Evolutionary conservation across 257 asterid genomes (phyloP).

Genomic region (Verbena officinalis): DNA sequence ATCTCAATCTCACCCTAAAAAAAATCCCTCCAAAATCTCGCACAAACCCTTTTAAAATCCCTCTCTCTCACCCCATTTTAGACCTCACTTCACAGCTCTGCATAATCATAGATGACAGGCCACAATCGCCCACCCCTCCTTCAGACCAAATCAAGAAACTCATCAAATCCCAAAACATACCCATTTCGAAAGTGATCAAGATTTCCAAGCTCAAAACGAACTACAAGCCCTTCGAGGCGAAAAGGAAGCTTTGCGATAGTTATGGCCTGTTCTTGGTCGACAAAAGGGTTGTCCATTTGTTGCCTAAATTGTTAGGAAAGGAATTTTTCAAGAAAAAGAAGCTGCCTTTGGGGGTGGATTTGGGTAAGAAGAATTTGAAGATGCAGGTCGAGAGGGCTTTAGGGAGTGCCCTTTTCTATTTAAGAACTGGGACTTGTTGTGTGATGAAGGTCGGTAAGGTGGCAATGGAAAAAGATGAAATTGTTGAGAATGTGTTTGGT

Average conservation of each 20-base stretch:
- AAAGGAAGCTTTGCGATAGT: slow-evolving; percentile 76
- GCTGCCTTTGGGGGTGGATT: slow-evolving; percentile 78
- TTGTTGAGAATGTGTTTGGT: slow-evolving; percentile 64
- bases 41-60: slow-evolving; percentile 59
- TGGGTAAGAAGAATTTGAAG: slow-evolving; percentile 65
- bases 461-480: slow-evolving; percentile 61
- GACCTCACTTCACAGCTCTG: slow-evolving; percentile 56
- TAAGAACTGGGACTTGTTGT: slow-evolving; percentile 81
- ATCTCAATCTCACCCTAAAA: slow-evolving; percentile 73
- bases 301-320: slow-evolving; percentile 85
- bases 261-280: slow-evolving; percentile 76
- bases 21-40: slow-evolving; percentile 74
- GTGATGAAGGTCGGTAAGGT: slow-evolving; percentile 78
- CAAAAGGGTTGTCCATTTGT: slow-evolving; percentile 73
- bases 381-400: slow-evolving; percentile 67
- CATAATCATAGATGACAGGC: slow-evolving; percentile 75
- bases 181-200: slow-evolving; percentile 61
- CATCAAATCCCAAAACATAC: slow-evolving; percentile 54
- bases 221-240: slow-evolving; percentile 79
- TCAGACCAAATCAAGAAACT: slow-evolving; percentile 62
- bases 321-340: slow-evolving; percentile 81
- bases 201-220: slow-evolving; percentile 72
- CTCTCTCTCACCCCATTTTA: slow-evolving; percentile 57
- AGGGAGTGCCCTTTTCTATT: slow-evolving; percentile 60
- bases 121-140: slow-evolving; percentile 50